phyloP scores from a whole-genome alignment of 495 filamentous ascomycete species.

The Aspergillus mulundensis region DNA sequence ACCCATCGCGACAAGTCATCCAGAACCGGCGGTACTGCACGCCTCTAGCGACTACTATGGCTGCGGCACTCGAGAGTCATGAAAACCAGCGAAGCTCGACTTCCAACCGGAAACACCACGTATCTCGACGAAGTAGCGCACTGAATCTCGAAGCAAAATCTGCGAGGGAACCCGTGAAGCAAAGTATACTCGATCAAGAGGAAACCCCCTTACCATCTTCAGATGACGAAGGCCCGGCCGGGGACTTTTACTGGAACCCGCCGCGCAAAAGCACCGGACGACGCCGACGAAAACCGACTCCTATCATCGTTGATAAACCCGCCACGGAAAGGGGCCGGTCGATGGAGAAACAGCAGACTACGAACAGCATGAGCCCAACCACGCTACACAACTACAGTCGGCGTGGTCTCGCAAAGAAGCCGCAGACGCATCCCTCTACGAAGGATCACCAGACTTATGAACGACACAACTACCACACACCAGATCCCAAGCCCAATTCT shows the following conservation, averaged over 20 bases:
- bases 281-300: conserved; percentile 13
- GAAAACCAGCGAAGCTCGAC: conserved; percentile 10
- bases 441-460: conserved; percentile 23
- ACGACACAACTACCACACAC: conserved; percentile 18
- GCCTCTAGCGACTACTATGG: conserved; percentile 7
- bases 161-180: conserved; percentile 22
- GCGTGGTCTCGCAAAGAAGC: conserved; percentile 20
- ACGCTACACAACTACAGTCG: conserved; percentile 26
- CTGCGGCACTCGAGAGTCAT: conserved; percentile 2
- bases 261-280: conserved; percentile 1
- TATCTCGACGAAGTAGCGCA: conserved; percentile 29
- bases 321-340: conserved; percentile 1
- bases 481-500: conserved; percentile 12
- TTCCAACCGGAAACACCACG: conserved; percentile 16
- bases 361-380: conserved; percentile 11
- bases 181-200: conserved; percentile 14
- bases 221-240: conserved; percentile 38
- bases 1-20: conserved; percentile 18
- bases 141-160: conserved; percentile 23
- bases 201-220: conserved; percentile 41
- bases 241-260: conserved; percentile 11
- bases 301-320: conserved; percentile 13
- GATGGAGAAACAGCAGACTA: conserved; percentile 6
- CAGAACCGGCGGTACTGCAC: conserved; percentile 19
- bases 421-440: conserved; percentile 23